Evolutionary conservation across 2,329 filamentous ascomycete genomes (phyloP).

Genomic region (Venturia carpophila): DNA sequence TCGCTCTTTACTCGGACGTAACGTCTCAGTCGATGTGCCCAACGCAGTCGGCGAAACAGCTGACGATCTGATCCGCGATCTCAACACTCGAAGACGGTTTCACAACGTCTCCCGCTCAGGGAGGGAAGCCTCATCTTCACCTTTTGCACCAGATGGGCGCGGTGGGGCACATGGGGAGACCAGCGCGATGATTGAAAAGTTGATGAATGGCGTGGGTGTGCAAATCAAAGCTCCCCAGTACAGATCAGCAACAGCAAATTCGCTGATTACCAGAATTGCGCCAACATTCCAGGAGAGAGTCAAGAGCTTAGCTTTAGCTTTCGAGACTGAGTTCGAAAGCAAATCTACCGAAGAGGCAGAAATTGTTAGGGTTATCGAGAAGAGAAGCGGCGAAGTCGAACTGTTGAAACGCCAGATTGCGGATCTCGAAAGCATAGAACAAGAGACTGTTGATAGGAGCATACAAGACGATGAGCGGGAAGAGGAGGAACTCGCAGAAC

Average conservation of each 20-base stretch:
- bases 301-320: constrained; percentile 40
- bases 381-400: constrained; percentile 60
- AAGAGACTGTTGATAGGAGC: background rate
- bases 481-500: constrained; percentile 14
- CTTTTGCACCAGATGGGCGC: constrained; percentile 37
- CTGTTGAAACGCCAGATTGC: constrained; percentile 52
- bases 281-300: constrained; percentile 44
- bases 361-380: constrained; percentile 42
- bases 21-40: constrained; percentile 72
- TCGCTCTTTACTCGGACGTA: constrained; percentile 61
- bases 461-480: constrained; percentile 12
- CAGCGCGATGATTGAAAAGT: constrained; percentile 11
- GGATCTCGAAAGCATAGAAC: constrained; percentile 31
- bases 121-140: constrained; percentile 67
- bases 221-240: constrained; percentile 26
- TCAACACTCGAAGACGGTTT: constrained; percentile 61
- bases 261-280: constrained; percentile 58
- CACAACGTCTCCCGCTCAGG: constrained; percentile 35
- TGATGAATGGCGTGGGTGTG: constrained; percentile 18
- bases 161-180: constrained; percentile 20
- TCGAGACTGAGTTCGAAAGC: constrained; percentile 68
- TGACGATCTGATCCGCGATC: constrained; percentile 68
- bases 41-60: constrained; percentile 78
- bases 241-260: constrained; percentile 41
- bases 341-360: constrained; percentile 51